Base-by-base conservation (phyloP, 371 early-diverging fungal species). In the Capniomyces stellatus region DNA sequence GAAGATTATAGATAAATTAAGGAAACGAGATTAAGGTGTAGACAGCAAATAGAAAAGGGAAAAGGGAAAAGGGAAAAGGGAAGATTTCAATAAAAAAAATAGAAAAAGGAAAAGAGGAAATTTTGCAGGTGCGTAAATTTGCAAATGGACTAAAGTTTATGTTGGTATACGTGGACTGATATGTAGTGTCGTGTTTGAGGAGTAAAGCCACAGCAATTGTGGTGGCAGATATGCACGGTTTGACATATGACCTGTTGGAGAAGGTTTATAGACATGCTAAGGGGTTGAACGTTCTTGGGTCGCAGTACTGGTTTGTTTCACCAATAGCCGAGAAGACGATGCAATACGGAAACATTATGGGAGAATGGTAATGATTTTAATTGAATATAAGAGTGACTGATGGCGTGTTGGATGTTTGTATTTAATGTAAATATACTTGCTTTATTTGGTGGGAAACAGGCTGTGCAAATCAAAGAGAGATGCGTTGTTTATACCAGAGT, bases 311-410 rank as follows among this genome's bases (percentile, higher is more conserved):
- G 52, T 71, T 86, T 49, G 71, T 82, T 1, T 82, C 83, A 19
- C 83, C 86, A 0, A 72, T 85, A 8, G 87, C 87, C 0, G 78
- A 85, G 29, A 72, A 72, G 27, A 80, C 87, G 10, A 64, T 88
- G 12, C 78, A 85, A 59, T 82, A 82, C 57, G 82, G 88, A 12
- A 85, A 82, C 60, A 88, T 89, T 56, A 75, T 82, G 56, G 86
- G 85, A 29, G 89, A 89, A 75, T 89, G 90, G 89, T 31, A 51
- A 18, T 6, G 29, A 49, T 52, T 43, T 52, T 21, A 22, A 23
- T 30, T 54, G 4, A n/a, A n/a, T n/a, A n/a, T n/a, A n/a, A n/a
- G n/a, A n/a, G n/a, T n/a, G n/a, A n/a, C n/a, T n/a, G n/a, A n/a
- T n/a, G n/a, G n/a, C 19, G 6, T 46, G 6, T 28, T 6, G 78